phyloP scores from a whole-genome alignment of 371 early-diverging fungal genomes.

The Conidiobolus incongruus region DNA sequence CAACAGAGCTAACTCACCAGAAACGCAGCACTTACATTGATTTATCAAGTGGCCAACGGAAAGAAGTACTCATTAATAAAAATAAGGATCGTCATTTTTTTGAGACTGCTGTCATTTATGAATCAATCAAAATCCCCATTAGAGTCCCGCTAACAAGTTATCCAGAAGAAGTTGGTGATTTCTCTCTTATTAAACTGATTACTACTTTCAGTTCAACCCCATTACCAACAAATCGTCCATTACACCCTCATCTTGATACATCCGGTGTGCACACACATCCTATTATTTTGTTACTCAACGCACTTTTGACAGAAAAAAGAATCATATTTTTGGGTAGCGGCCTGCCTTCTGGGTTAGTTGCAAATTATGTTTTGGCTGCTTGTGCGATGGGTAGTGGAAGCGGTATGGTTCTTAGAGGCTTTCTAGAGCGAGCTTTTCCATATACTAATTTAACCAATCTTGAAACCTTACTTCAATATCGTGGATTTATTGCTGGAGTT shows the following conservation, averaged over 20 bases:
- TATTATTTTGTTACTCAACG: slow-evolving; percentile 65
- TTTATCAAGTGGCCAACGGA: slow-evolving; percentile 18
- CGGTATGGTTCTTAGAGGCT: slow-evolving; percentile 61
- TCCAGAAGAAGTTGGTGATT: slow-evolving; percentile 82
- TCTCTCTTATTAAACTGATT: slow-evolving; percentile 52
- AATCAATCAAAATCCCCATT: slow-evolving; percentile 58
- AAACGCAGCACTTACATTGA: slow-evolving; percentile 25
- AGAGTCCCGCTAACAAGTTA: slow-evolving; percentile 64
- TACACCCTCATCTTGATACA: slow-evolving; percentile 75
- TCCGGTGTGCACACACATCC: slow-evolving; percentile 62
- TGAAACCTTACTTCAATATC: slow-evolving; percentile 56
- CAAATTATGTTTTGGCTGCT: slow-evolving; percentile 79
- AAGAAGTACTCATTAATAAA: slow-evolving; percentile 16
- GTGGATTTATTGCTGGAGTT: slow-evolving; percentile 90
- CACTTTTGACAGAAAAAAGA: slow-evolving; percentile 73
- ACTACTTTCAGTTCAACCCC: slow-evolving; percentile 38
- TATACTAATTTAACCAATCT: slow-evolving; percentile 70
- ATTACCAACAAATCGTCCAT: slow-evolving; percentile 15
- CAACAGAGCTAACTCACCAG: slow-evolving; percentile 8
- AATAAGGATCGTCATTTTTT: slow-evolving; percentile 69
- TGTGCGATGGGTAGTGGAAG: slow-evolving; percentile 76
- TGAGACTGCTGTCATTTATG: slow-evolving; percentile 62
- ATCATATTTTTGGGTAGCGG: slow-evolving; percentile 82
- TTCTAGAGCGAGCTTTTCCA: slow-evolving; percentile 77
- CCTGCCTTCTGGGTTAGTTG: slow-evolving; percentile 76